These are phyloP conservation scores for Daldinia vernicosa DNA, from an alignment of 495 filamentous ascomycete genomes.

Conservation along the genomic window DNA sequence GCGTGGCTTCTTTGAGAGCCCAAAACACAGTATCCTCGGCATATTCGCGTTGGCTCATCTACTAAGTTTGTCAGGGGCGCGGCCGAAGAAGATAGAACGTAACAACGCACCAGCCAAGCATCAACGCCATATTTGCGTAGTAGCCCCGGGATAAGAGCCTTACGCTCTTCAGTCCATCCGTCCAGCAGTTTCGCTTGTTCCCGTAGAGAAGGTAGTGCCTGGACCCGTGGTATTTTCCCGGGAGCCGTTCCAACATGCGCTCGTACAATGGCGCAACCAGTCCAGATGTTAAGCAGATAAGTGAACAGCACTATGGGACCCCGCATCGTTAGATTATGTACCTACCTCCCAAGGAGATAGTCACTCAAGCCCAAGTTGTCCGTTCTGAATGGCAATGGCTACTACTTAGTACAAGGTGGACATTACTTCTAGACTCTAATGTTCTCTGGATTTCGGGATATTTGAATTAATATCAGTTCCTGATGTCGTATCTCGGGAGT, in stretches of 20 bases:
- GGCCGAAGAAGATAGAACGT: background rate
- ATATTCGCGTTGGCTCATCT: conserved; percentile 61
- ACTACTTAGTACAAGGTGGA: background rate
- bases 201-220: conserved; percentile 51
- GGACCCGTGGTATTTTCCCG: conserved; percentile 46
- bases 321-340: conserved; percentile 30
- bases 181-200: conserved; percentile 55
- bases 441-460: background rate
- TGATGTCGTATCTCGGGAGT: background rate
- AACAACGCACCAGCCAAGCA: conserved; percentile 55
- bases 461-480: background rate
- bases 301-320: conserved; percentile 18
- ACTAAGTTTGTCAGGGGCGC: background rate
- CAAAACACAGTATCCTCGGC: conserved; percentile 61
- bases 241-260: conserved; percentile 22
- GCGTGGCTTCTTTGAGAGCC: conserved; percentile 53
- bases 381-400: background rate
- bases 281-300: background rate
- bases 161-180: conserved; percentile 52
- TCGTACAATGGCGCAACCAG: background rate
- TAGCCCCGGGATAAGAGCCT: conserved; percentile 49
- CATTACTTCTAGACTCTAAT: background rate
- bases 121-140: conserved; percentile 56
- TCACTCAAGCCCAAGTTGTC: background rate
- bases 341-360: too few relatives aligned